Evolutionary conservation across 2,329 filamentous ascomycete genomes (phyloP), one percentile per base, ranked within the genome.

Genomic region (Alternaria sp.): DNA sequence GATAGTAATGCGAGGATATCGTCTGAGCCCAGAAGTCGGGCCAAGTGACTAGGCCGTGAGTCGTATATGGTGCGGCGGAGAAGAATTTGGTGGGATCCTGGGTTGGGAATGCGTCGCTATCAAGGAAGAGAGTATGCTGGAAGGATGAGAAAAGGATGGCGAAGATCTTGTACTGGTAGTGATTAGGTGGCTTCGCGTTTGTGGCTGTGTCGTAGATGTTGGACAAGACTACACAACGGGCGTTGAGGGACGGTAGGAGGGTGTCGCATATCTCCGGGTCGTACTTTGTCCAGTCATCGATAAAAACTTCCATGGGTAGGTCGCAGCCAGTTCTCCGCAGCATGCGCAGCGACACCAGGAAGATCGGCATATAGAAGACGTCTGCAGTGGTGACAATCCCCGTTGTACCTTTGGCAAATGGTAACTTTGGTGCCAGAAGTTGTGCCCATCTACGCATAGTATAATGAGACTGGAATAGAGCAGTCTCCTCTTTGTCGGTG

Each of bases 61-160:
- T 83, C 6, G 68, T 79, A 73, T 85, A 89, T 0, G 86, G 85
- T 41, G 86, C 82, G 2, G 80, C 77, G n/a, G 82, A 75, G 66
- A 89, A 85, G 14, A 89, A 74, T 5, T 74, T 63, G 23, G 79
- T 78, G 0, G 84, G 83, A 55, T 84, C 79, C 47, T 81, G 78
- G 23, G 83, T 73, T 12, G 87, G 86, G 69, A 88, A 87, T 64
- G 82, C 82, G 69, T 88, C 87, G 59, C 85, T 84, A 69, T 89
- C 87, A 70, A 89, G 83, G 75, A 87, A 88, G 18, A 89, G 79
- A 11, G 87, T 82, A 57, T 88, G 82, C 70, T 88, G 84, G 66
- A 88, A 89, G 5, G 86, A 85, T 1, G 87, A 88, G 65, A 88
- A 85, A 3, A 89, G 78, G 18, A 89, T 83, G 5, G 87, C 81